phyloP scores from a whole-genome alignment of 306 rosid species.

The Malus orientalis region DNA sequence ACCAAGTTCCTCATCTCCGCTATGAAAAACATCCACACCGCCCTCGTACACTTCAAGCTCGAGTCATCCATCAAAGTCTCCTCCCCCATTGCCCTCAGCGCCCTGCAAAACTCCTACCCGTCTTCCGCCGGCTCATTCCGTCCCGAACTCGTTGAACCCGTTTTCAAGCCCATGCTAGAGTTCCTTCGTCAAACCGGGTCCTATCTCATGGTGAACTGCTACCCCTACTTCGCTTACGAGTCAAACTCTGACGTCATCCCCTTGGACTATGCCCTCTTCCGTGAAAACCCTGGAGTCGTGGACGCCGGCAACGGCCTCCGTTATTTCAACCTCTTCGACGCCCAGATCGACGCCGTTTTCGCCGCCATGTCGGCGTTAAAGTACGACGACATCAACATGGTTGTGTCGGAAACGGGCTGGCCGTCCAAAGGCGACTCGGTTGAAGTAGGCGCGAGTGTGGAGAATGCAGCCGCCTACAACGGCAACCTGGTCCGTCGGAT shows the following conservation, averaged over 20 bases:
- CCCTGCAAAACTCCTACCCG: conserved; percentile 78
- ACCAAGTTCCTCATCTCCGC: conserved; percentile 78
- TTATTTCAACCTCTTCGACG: conserved; percentile 73
- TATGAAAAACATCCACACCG: conserved; percentile 77
- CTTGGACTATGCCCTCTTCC: conserved; percentile 69
- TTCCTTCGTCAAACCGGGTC: conserved; percentile 82
- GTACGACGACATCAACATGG: conserved; percentile 57
- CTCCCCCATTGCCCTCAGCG: conserved; percentile 84
- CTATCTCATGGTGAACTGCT: conserved; percentile 80
- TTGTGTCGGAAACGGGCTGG: conserved; percentile 88
- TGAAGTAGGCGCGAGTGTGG: conserved; percentile 71
- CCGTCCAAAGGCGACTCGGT: conserved; percentile 73
- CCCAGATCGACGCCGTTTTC: conserved; percentile 94
- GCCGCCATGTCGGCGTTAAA: conserved; percentile 63
- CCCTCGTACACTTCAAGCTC: conserved; percentile 50
- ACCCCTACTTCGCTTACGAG: conserved; percentile 93
- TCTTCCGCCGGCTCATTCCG: conserved; percentile 86
- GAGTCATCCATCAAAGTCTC: conserved; percentile 60
- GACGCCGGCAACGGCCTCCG: conserved; percentile 80
- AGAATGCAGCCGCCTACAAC: conserved; percentile 85
- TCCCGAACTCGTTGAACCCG: conserved; percentile 55
- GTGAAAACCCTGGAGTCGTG: conserved; percentile 67
- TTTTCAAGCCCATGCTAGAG: conserved; percentile 63
- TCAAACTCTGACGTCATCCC: conserved; percentile 82
- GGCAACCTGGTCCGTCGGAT: conserved; percentile 82